phyloP scores from a whole-genome alignment of 495 filamentous ascomycete genomes.

The Pseudevernia furfuracea region DNA sequence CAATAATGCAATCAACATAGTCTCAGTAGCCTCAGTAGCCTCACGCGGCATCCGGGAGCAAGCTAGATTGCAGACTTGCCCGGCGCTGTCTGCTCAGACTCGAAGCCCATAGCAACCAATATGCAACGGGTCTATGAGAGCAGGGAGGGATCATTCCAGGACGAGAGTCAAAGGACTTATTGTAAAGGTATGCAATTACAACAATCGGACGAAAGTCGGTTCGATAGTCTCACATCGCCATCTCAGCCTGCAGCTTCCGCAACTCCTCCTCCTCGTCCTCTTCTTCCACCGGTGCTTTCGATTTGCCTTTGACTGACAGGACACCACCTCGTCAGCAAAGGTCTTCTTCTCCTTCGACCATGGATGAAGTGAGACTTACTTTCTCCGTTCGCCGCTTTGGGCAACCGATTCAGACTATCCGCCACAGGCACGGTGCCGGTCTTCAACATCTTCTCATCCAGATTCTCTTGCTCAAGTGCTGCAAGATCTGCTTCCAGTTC shows the following conservation, averaged over 20 bases:
- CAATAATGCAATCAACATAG: constrained; percentile 7
- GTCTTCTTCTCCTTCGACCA: constrained; percentile 16
- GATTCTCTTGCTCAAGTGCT: constrained; percentile 70
- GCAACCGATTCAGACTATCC: constrained; percentile 64
- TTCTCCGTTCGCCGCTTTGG: constrained; percentile 61
- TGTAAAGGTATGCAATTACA: not conserved
- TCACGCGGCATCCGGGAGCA: not conserved
- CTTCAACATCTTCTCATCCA: constrained; percentile 90
- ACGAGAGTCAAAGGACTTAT: not conserved
- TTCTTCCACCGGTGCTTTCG: constrained; percentile 58
- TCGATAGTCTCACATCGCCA: constrained; percentile 67
- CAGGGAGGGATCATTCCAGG: not conserved
- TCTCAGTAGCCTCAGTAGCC: not conserved
- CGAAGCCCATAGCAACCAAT: not conserved
- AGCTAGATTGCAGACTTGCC: too few relatives aligned
- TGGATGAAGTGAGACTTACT: constrained; percentile 47
- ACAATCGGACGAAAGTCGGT: not conserved
- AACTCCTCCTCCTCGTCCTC: constrained; percentile 96
- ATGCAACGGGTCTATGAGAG: not conserved
- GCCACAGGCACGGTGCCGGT: constrained; percentile 70
- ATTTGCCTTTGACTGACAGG: constrained; percentile 48
- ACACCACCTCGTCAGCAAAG: not conserved
- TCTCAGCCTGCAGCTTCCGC: constrained; percentile 87
- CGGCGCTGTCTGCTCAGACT: not conserved
- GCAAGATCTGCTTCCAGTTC: constrained; percentile 77